Evolutionary conservation across 805 yeast genomes (phyloP).

Genomic region (Candida ulmi): DNA sequence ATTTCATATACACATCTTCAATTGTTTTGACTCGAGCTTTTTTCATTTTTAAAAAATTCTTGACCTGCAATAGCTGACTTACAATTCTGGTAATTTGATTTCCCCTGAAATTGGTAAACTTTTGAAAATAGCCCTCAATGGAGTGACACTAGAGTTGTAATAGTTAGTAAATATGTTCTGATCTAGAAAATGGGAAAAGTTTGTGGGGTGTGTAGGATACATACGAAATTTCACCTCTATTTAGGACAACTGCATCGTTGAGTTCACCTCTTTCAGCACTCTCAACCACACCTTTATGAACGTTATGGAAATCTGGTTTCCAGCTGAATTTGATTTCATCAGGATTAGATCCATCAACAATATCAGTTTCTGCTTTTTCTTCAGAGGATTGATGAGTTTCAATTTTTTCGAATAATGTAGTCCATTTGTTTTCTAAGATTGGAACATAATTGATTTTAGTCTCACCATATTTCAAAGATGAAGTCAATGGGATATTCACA

Average conservation of each 20-base stretch:
- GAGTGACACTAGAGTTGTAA: conserved; percentile 50
- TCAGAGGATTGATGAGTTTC: conserved; percentile 14
- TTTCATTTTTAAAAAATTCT: too few species aligned
- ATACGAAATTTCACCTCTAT: conserved; percentile 22
- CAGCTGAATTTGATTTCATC: conserved; percentile 57
- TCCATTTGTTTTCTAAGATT: conserved; percentile 80
- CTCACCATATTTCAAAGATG: conserved; percentile 39
- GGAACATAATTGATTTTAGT: conserved; percentile 72
- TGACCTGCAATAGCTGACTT: conserved; percentile 10
- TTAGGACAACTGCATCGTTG: conserved; percentile 25
- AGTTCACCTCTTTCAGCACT: conserved; percentile 26
- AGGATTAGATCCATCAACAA: conserved; percentile 41
- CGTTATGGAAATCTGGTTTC: conserved; percentile 76
- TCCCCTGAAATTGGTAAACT: conserved; percentile 56
- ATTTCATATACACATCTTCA: background rate
- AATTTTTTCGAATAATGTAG: conserved; percentile 42
- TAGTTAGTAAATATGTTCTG: conserved; percentile 29
- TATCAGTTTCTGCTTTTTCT: conserved; percentile 28
- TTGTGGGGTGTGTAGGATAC: conserved; percentile 11
- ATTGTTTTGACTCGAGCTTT: background rate
- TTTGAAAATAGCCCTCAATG: conserved; percentile 66
- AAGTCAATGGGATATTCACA: conserved; percentile 77
- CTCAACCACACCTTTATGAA: conserved; percentile 46
- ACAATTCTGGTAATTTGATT: conserved; percentile 33
- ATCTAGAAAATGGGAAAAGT: conserved; percentile 7